Base-by-base conservation (phyloP, 345 rosid genomes). In the Lagerstroemia speciosa region DNA sequence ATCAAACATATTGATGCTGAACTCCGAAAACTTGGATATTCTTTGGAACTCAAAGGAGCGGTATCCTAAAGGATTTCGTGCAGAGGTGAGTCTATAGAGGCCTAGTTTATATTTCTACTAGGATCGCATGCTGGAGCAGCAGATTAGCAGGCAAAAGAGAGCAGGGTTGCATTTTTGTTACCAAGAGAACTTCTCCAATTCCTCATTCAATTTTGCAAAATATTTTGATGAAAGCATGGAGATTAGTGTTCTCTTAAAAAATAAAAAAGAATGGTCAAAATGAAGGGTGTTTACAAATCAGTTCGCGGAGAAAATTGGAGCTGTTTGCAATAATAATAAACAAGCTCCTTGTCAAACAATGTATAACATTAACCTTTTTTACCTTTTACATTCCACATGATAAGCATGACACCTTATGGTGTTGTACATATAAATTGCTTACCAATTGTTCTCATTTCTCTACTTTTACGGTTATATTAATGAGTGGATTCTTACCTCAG, bases 41-140 rank as follows among this genome's bases (percentile, higher is more conserved):
- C 97, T 89, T 67, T 94, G 99, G 99, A 93, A 80, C 76, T 88
- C 96, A 64, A 94, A 91, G 81, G 95, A 94, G 73, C 84, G 86
- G 57, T 94, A 83, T 81, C 96, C 96, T 27, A 94, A 94, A 82
- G 95, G 95, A 57, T 94, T 89, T 71, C 92, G 93, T 62, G 93
- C 92, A 70, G 99, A 94, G 94, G 99, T 94, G 69, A 75, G 57
- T 66, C 41, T 26, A 34, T 37, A 38, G 48, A 12, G 3, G 20
- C 6, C 1, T 10, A 27, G 63, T 8, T 58, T 58, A 12, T 55
- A 26, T 26, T 55, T 24, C 61, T 55, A 6, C 3, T 55, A 24
- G 15, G 15, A 58, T 58, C 5, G 29, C 34, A 58, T 58, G 63
- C 63, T 58, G 29, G 29, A 58, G 33, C 34, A 30, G 12, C 60